Conservation (phyloP, 768 basidiomycete species). For the Mycena floridula region DNA sequence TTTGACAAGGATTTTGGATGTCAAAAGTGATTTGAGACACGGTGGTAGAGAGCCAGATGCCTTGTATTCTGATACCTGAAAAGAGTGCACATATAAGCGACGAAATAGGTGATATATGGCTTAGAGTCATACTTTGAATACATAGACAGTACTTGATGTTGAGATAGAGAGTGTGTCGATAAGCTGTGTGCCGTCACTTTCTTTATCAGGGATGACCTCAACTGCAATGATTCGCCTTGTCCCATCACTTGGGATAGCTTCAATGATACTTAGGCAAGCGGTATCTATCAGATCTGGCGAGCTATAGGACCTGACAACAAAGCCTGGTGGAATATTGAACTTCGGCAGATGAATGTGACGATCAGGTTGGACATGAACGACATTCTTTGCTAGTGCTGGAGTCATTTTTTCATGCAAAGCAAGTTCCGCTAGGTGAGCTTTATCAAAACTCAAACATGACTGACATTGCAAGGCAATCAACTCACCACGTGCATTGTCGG, state of each 20-base stretch:
- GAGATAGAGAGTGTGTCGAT: not conserved
- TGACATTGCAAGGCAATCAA: not conserved
- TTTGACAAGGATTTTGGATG: not conserved
- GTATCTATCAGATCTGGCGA: not conserved
- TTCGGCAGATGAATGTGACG: constrained; percentile 6
- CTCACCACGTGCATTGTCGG: constrained; percentile 11
- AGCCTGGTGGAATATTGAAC: constrained; percentile 1
- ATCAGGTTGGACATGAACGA: constrained; percentile 9
- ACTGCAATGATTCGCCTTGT: not conserved
- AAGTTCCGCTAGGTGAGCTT: constrained; percentile 8
- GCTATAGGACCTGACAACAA: not conserved
- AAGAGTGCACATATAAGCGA: not conserved
- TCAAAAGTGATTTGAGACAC: not conserved
- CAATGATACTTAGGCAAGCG: not conserved
- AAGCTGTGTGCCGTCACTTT: not conserved
- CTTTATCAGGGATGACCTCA: not conserved
- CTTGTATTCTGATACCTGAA: not conserved
- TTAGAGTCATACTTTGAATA: not conserved
- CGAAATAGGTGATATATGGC: not conserved
- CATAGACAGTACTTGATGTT: not conserved
- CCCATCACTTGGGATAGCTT: not conserved
- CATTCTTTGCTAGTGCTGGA: constrained; percentile 6
- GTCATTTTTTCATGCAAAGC: constrained; percentile 9
- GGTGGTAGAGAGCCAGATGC: not conserved
- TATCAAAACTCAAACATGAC: not conserved